These are phyloP conservation scores for Celoporthe dispersa DNA, from an alignment of 2,329 filamentous ascomycete species.

Conservation along the genomic window DNA sequence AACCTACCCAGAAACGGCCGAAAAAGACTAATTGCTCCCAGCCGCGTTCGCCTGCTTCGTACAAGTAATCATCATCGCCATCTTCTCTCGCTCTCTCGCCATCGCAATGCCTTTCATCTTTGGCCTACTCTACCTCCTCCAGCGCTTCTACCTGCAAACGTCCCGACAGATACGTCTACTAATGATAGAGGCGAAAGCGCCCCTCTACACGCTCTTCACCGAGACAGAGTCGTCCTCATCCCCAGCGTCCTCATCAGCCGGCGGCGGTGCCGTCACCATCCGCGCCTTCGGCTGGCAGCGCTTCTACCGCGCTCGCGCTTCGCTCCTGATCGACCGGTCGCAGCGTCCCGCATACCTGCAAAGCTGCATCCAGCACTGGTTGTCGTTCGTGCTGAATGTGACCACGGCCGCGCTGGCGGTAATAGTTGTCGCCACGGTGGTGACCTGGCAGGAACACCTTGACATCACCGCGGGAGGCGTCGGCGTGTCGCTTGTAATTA, in stretches of 20 bases:
- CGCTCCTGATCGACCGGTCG: conserved; percentile 49
- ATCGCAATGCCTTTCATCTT: conserved; percentile 35
- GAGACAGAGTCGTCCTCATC: conserved; percentile 44
- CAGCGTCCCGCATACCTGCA: conserved; percentile 58
- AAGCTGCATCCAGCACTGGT: conserved; percentile 55
- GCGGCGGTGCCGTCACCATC: conserved; percentile 49
- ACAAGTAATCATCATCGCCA: conserved; percentile 5
- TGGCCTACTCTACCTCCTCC: conserved; percentile 51
- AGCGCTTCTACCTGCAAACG: conserved; percentile 60
- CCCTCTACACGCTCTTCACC: conserved; percentile 36
- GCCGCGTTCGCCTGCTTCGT: conserved; percentile 11
- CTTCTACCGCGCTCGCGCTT: conserved; percentile 44
- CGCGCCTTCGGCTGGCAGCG: conserved; percentile 55
- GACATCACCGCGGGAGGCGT: conserved; percentile 36
- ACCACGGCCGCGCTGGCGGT: conserved; percentile 49
- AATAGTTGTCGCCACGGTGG: conserved; percentile 48
- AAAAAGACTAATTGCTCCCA: background rate
- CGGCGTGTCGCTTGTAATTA: conserved; percentile 25
- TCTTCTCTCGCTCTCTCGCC: conserved; percentile 22
- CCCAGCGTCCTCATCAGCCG: too few relatives aligned
- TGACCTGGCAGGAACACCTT: conserved; percentile 37
- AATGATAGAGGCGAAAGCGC: conserved; percentile 39
- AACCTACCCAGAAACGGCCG: conserved; percentile 44
- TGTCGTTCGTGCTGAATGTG: conserved; percentile 52
- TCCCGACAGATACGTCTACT: conserved; percentile 61